Conservation (phyloP, 768 basidiomycete genomes). For the Favolaschia claudopus region DNA sequence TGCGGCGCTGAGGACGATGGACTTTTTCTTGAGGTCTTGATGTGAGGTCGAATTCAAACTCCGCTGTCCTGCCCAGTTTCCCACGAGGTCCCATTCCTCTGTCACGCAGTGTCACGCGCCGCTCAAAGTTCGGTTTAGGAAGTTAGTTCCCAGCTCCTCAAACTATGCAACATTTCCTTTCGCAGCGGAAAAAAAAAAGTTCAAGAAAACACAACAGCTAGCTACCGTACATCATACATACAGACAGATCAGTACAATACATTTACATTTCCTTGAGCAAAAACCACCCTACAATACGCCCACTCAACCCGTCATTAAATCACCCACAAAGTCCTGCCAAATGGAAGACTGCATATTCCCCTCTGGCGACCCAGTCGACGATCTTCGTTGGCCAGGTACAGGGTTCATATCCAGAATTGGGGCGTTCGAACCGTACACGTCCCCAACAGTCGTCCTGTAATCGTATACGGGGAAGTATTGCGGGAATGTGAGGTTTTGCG, state of each 20-base stretch:
- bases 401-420: constrained; percentile 52
- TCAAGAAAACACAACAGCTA: constrained; percentile 14
- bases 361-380: constrained; percentile 68
- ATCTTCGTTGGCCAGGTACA: constrained; percentile 43
- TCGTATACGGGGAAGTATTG: constrained; percentile 82
- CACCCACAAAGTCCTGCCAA: constrained; percentile 70
- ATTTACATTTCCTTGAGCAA: no score
- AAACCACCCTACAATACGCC: no score
- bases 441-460: constrained; percentile 53
- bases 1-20: constrained; percentile 51
- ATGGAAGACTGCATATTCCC: constrained; percentile 62
- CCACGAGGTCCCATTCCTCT: no score
- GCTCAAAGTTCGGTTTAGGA: no score
- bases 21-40: constrained; percentile 17
- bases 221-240: constrained; percentile 27
- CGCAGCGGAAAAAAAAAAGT: constrained; percentile 12
- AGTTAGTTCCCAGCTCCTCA: no score
- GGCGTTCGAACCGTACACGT: constrained; percentile 33
- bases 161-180: no score
- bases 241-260: constrained; percentile 15
- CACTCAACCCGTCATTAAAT: constrained; percentile 37
- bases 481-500: constrained; percentile 51
- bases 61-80: neutral
- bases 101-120: no score
- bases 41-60: neutral